Percentiles rank a stretch among this genome's conserved stretches.
These are phyloP conservation scores for Pichia sp. DNA, from an alignment of 1,139 yeast species.

Conservation along the genomic window DNA sequence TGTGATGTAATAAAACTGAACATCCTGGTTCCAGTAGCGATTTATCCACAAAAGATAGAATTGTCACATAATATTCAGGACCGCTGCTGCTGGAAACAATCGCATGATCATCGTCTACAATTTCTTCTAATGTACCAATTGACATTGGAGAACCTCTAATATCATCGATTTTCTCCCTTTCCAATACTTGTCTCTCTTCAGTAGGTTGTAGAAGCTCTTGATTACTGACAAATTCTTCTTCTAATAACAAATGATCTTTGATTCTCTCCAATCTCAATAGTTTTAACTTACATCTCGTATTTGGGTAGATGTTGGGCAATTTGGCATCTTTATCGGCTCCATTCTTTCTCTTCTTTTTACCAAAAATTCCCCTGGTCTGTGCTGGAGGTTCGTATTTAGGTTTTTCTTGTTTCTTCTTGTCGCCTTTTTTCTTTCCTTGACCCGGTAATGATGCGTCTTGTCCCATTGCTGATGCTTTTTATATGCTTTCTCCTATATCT, in stretches of 20 bases:
- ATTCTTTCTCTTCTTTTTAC: slow-evolving; percentile 73
- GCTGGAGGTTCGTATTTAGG: slow-evolving; percentile 99
- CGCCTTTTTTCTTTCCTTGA: slow-evolving; percentile 21
- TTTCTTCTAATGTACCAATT: slow-evolving; percentile 93
- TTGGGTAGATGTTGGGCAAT: slow-evolving; percentile 85
- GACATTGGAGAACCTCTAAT: slow-evolving; percentile 96
- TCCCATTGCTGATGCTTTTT: slow-evolving; percentile 19
- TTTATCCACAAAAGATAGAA: slow-evolving; percentile 95
- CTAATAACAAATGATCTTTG: slow-evolving; percentile 89
- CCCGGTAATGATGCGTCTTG: slow-evolving; percentile 28
- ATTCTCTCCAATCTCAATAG: slow-evolving; percentile 89
- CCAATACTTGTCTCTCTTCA: slow-evolving; percentile 95
- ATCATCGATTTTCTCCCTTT: slow-evolving; percentile 89
- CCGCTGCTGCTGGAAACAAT: slow-evolving; percentile 95
- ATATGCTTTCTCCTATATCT: not conserved
- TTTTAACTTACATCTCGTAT: slow-evolving; percentile 87
- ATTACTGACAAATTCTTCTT: slow-evolving; percentile 92
- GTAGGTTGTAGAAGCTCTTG: slow-evolving; percentile 94
- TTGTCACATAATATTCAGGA: slow-evolving; percentile 93
- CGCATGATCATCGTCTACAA: slow-evolving; percentile 97
- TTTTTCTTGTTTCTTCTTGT: slow-evolving; percentile 55
- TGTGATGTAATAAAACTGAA: slow-evolving; percentile 90
- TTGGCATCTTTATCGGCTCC: slow-evolving; percentile 88
- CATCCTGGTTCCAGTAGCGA: slow-evolving; percentile 97
- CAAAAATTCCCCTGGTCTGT: slow-evolving; percentile 65